Evolutionary conservation across 192 early-diverging fungal genomes (phyloP).

Genomic region (Rhizophagus clarus): DNA sequence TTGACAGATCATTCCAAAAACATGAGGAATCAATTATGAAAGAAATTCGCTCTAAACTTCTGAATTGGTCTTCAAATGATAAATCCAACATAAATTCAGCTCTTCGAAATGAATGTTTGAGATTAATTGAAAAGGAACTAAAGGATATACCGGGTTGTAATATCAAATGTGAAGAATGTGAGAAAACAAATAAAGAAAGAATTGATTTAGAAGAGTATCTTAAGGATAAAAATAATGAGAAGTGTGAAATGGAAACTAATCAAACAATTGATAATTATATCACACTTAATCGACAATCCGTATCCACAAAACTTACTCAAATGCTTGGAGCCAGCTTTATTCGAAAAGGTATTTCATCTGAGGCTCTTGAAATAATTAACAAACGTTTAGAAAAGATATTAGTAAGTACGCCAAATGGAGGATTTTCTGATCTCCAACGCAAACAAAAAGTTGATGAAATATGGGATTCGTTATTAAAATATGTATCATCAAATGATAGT

Average conservation of each 20-base stretch:
- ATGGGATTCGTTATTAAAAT: neutral
- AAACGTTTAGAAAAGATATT: neutral
- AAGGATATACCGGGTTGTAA: neutral
- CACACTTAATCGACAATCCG: neutral
- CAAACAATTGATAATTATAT: constrained; percentile 23
- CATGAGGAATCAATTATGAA: neutral
- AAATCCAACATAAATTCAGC: neutral
- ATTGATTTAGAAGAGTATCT: neutral
- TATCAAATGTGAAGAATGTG: neutral
- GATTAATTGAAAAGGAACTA: neutral
- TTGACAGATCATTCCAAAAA: neutral
- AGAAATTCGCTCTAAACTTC: neutral
- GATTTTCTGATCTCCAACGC: neutral
- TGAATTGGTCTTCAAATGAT: neutral
- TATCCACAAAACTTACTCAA: constrained; percentile 10
- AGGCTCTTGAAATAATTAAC: constrained; percentile 16
- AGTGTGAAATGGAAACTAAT: neutral
- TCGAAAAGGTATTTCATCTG: constrained; percentile 6
- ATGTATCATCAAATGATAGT: neutral
- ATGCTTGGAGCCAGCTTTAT: constrained; percentile 16
- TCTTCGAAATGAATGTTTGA: neutral
- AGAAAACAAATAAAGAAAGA: neutral
- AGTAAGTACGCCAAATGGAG: neutral
- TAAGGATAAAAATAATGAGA: constrained; percentile 1
- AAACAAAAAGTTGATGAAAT: constrained; percentile 1